These are phyloP conservation scores for Aureobasidium melanogenum DNA, from an alignment of 2,329 filamentous ascomycete species.

Conservation along the genomic window DNA sequence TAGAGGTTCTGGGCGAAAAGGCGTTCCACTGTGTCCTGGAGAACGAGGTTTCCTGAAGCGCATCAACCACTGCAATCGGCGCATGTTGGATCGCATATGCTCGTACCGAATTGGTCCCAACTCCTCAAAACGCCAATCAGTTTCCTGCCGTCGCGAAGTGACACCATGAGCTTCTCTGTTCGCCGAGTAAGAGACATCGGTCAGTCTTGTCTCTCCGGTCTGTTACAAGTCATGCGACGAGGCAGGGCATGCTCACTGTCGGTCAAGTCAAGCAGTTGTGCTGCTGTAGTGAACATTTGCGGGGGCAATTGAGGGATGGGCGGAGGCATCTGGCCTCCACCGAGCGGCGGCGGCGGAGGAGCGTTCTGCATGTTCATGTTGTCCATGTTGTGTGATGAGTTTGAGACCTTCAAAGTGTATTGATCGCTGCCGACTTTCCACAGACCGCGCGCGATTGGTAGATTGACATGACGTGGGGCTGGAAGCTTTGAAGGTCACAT, in stretches of 20 bases:
- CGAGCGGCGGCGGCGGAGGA: constrained; percentile 10
- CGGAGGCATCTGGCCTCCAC: constrained; percentile 22
- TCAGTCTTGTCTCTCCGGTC: constrained; percentile 17
- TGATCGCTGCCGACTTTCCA: neutral
- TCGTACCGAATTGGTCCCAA: constrained; percentile 93
- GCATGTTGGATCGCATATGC: too few relatives aligned
- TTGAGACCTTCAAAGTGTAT: neutral
- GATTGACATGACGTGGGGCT: neutral
- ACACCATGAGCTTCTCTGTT: constrained; percentile 86
- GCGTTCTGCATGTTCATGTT: constrained; percentile 26
- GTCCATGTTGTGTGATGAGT: constrained; percentile 21
- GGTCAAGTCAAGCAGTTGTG: constrained; percentile 88
- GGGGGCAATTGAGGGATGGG: constrained; percentile 62
- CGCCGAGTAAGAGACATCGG: constrained; percentile 15
- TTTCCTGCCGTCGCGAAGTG: constrained; percentile 87
- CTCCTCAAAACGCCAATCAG: constrained; percentile 84
- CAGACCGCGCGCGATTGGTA: neutral
- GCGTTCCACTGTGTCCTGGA: constrained; percentile 86
- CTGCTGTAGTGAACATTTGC: constrained; percentile 97
- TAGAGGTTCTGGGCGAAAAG: constrained; percentile 69
- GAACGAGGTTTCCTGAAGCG: constrained; percentile 73
- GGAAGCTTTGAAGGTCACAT: neutral
- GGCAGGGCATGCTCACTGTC: constrained; percentile 64
- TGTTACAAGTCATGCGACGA: neutral
- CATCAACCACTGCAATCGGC: neutral